Percentiles rank a stretch among this genome's conserved stretches.
Conservation (phyloP, 371 early-diverging fungal genomes). For the Apophysomyces sp. region DNA sequence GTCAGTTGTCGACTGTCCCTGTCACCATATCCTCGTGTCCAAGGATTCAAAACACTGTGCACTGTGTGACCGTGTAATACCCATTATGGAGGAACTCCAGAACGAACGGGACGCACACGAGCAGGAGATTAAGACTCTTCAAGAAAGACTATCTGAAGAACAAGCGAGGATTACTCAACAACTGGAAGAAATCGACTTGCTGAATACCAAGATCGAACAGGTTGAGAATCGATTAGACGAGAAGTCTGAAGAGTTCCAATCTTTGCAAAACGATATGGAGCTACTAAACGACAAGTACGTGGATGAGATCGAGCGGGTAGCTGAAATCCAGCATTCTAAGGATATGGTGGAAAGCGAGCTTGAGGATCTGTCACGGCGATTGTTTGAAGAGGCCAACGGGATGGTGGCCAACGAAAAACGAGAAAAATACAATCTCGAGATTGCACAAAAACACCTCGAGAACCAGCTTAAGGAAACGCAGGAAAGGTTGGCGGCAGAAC, state of each 20-base stretch:
- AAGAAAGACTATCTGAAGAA: slow-evolving; percentile 43
- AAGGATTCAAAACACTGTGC: slow-evolving; percentile 39
- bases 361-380: slow-evolving; percentile 82
- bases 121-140: slow-evolving; percentile 43
- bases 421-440: slow-evolving; percentile 58
- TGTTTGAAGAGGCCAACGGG: slow-evolving; percentile 93
- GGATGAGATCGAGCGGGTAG: slow-evolving; percentile 87
- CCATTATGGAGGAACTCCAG: slow-evolving; percentile 48
- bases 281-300: slow-evolving; percentile 68
- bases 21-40: slow-evolving; percentile 33
- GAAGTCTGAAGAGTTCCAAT: slow-evolving; percentile 47
- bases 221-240: slow-evolving; percentile 43
- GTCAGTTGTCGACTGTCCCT: slow-evolving; percentile 35
- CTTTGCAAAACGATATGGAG: slow-evolving; percentile 57
- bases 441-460: slow-evolving; percentile 58
- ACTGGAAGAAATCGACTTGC: slow-evolving; percentile 32
- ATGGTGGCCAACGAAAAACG: slow-evolving; percentile 89
- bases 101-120: slow-evolving; percentile 44
- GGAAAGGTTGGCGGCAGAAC: slow-evolving; percentile 68
- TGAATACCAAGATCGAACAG: slow-evolving; percentile 43
- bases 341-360: slow-evolving; percentile 89
- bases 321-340: slow-evolving; percentile 88
- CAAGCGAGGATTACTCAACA: slow-evolving; percentile 46
- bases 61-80: slow-evolving; percentile 58
- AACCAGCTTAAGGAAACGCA: slow-evolving; percentile 68